Conservation (phyloP, 805 yeast genomes). For the Vanderwaltozyma polyspora region DNA sequence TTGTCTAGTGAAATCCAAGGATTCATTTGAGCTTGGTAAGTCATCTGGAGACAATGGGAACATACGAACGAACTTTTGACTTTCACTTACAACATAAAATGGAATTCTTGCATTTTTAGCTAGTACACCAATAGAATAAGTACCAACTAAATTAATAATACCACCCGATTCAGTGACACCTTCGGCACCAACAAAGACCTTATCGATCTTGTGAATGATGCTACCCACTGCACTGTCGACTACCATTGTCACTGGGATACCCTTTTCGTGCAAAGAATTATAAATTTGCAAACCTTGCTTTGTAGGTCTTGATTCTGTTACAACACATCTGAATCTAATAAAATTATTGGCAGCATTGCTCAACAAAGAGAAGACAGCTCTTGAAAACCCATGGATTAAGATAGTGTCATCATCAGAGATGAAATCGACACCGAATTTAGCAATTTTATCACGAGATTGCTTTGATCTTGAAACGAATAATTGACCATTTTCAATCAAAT, state of each 20-base stretch:
- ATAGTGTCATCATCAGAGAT: constrained; percentile 88
- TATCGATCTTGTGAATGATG: constrained; percentile 82
- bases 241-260: constrained; percentile 78
- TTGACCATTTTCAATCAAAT: constrained; percentile 87
- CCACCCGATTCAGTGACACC: constrained; percentile 99
- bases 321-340: constrained; percentile 78
- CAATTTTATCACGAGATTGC: constrained; percentile 77
- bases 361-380: constrained; percentile 75
- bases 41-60: constrained; percentile 92
- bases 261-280: constrained; percentile 47
- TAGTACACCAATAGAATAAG: constrained; percentile 86
- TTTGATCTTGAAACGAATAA: constrained; percentile 86
- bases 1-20: constrained; percentile 35
- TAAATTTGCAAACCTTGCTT: constrained; percentile 68
- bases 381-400: constrained; percentile 80
- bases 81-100: constrained; percentile 84
- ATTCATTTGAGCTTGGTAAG: constrained; percentile 49
- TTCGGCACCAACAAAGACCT: constrained; percentile 94
- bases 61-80: constrained; percentile 92
- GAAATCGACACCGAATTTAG: constrained; percentile 77
- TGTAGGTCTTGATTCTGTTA: constrained; percentile 87
- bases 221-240: constrained; percentile 92
- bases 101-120: constrained; percentile 89
- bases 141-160: constrained; percentile 87
- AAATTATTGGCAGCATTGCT: constrained; percentile 65